These are phyloP conservation scores for Tubosaeta sp. DNA, from an alignment of 768 basidiomycete species.

Conservation along the genomic window DNA sequence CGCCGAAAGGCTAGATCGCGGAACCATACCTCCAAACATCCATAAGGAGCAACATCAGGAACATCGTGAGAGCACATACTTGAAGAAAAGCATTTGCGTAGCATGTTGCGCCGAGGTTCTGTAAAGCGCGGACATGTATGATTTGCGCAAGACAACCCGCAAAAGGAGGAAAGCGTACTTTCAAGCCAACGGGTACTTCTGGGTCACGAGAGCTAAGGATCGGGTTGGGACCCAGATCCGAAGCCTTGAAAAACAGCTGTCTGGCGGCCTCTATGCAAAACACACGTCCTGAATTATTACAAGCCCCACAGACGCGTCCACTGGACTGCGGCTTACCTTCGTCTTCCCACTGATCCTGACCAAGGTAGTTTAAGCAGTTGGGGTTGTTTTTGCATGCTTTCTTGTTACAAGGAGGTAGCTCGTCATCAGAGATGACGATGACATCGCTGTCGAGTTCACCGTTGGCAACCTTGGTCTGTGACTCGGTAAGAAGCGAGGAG, in stretches of 20 bases:
- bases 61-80: slow-evolving; percentile 36
- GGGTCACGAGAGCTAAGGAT: slow-evolving; percentile 43
- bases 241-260: slow-evolving; percentile 47
- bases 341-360: slow-evolving; percentile 77
- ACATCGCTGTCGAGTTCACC: slow-evolving; percentile 57
- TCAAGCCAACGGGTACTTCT: slow-evolving; percentile 70
- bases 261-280: slow-evolving; percentile 43
- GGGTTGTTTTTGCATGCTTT: slow-evolving; percentile 73
- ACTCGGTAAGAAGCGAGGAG: slow-evolving; percentile 7
- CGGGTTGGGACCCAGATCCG: slow-evolving; percentile 56
- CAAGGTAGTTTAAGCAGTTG: slow-evolving; percentile 83
- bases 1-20: slow-evolving; percentile 76
- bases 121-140: slow-evolving; percentile 2
- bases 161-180: slow-evolving; percentile 39
- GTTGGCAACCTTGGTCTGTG: slow-evolving; percentile 15
- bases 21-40: slow-evolving; percentile 74
- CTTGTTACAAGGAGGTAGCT: slow-evolving; percentile 50
- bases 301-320: slow-evolving; percentile 8
- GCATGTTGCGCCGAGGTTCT: slow-evolving; percentile 97
- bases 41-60: slow-evolving; percentile 3
- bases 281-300: slow-evolving; percentile 8
- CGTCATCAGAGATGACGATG: slow-evolving; percentile 69
- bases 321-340: slow-evolving; percentile 43
- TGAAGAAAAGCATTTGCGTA: slow-evolving; percentile 96
- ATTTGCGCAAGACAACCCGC: not conserved